Evolutionary conservation across 176 grass and related monocot species (phyloP).

Genomic region (Cenchrus fungigraminus): DNA sequence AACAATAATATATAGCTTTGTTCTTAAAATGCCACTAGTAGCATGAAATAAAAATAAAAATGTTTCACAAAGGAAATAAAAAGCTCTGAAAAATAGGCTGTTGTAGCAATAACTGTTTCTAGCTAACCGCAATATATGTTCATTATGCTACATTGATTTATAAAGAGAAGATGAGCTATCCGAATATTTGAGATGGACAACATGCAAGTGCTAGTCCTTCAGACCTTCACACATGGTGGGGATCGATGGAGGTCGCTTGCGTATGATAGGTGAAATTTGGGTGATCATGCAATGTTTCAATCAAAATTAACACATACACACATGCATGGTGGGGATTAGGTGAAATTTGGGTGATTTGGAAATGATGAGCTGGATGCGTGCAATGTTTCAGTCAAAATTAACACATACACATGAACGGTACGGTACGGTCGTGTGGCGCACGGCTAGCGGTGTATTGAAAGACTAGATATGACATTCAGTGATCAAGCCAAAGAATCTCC

Average conservation of each 20-base stretch:
- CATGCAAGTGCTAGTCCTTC: neutral
- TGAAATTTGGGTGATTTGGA: neutral
- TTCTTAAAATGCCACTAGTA: neutral
- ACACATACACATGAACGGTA: neutral
- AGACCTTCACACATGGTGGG: neutral
- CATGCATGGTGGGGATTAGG: neutral
- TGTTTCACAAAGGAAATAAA: neutral
- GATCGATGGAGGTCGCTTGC: too few species aligned
- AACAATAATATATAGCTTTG: neutral
- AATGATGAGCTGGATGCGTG: neutral
- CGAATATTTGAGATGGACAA: neutral
- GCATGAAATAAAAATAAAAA: neutral
- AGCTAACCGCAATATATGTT: neutral
- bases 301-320: neutral
- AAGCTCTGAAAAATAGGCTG: neutral
- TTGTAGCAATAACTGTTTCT: neutral
- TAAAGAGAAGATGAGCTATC: neutral
- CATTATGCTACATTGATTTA: too few species aligned
- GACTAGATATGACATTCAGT: neutral
- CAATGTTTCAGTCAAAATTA: constrained; percentile 6
- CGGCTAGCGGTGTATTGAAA: neutral
- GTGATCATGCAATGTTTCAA: neutral
- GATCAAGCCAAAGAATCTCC: constrained; percentile 29
- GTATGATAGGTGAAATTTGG: neutral
- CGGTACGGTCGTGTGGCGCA: neutral